Conservation (phyloP, 345 rosid species). For the Cochlearia excelsa region DNA sequence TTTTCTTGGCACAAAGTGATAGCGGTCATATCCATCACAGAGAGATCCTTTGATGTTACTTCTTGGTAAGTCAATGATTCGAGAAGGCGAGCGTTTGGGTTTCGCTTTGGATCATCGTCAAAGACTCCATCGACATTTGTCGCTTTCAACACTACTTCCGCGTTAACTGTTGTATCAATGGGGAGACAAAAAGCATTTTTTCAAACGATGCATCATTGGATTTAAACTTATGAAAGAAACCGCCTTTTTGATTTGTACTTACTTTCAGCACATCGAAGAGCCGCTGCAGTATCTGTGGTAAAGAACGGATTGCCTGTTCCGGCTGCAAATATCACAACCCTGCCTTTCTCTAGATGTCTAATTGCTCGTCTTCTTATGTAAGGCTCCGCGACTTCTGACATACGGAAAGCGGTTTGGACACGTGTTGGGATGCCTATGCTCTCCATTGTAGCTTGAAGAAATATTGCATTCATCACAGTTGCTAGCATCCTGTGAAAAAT, state of each 20-base stretch:
- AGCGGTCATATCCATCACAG: slow-evolving; percentile 98
- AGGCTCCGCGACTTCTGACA: slow-evolving; percentile 39
- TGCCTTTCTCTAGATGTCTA: slow-evolving; percentile 92
- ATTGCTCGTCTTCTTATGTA: slow-evolving; percentile 60
- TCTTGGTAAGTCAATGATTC: slow-evolving; percentile 76
- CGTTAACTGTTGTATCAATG: slow-evolving; percentile 65
- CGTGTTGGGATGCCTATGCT: slow-evolving; percentile 93
- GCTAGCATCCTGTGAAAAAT: slow-evolving; percentile 70
- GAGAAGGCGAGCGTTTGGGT: slow-evolving; percentile 80
- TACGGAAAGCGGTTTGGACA: slow-evolving; percentile 91
- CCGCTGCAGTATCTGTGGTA: slow-evolving; percentile 96
- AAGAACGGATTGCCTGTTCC: slow-evolving; percentile 97
- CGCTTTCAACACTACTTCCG: slow-evolving; percentile 88
- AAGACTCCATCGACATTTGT: slow-evolving; percentile 92
- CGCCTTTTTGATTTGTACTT: slow-evolving; percentile 26
- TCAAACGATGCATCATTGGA: background rate
- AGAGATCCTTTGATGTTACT: slow-evolving; percentile 84
- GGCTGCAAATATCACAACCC: slow-evolving; percentile 96
- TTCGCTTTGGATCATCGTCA: slow-evolving; percentile 75
- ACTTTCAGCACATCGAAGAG: slow-evolving; percentile 98
- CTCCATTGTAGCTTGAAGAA: slow-evolving; percentile 97
- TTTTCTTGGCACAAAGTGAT: slow-evolving; percentile 94
- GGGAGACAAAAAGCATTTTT: background rate
- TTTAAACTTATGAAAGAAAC: background rate
- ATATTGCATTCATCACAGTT: slow-evolving; percentile 95